Conservation (phyloP, 176 grass and related monocot genomes). For the Oryza brachyantha region DNA sequence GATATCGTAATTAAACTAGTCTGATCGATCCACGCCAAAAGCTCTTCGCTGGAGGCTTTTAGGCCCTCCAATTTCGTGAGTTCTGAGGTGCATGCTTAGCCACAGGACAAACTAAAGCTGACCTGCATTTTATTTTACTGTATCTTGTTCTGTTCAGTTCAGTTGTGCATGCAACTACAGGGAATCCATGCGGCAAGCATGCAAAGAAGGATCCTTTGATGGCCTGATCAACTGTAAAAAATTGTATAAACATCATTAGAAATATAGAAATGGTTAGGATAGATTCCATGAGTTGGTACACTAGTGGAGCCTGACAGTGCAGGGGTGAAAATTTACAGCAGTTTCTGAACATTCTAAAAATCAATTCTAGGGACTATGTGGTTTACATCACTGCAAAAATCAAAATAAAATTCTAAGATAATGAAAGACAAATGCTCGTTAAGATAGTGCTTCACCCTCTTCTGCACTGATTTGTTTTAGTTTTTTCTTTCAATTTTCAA, state of each 20-base stretch:
- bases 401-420: background rate
- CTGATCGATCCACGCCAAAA: slow-evolving; percentile 17
- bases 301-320: background rate
- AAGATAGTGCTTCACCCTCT: too few relatives aligned
- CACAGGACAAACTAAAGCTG: slow-evolving; percentile 9
- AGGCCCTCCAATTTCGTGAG: background rate
- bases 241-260: background rate
- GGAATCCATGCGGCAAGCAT: background rate
- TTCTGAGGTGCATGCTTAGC: slow-evolving; percentile 17
- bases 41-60: background rate
- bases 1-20: slow-evolving; percentile 10
- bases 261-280: background rate
- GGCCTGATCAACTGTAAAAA: background rate
- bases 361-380: background rate
- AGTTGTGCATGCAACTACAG: background rate
- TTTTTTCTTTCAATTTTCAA: too few relatives aligned
- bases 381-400: background rate
- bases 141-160: background rate
- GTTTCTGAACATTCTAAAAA: background rate
- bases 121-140: background rate
- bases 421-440: background rate
- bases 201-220: background rate
- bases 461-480: too few relatives aligned
- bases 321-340: background rate
- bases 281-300: background rate